Conservation (phyloP, 2,329 filamentous ascomycete genomes). For the Talaromyces sp. region DNA sequence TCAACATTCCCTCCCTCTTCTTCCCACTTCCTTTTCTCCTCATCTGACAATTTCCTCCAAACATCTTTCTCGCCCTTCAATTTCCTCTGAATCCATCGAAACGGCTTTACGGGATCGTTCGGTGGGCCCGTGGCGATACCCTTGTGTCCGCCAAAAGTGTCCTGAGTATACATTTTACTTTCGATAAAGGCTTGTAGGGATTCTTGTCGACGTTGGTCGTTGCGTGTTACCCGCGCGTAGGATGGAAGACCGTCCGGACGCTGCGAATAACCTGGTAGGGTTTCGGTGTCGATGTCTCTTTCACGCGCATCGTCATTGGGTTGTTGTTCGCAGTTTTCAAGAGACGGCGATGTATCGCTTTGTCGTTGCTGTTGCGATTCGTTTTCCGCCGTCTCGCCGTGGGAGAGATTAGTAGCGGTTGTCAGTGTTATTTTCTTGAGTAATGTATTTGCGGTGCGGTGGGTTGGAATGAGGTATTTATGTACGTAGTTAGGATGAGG, state of each 20-base stretch:
- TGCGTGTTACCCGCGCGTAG: neutral
- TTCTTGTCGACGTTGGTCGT: conserved; percentile 1
- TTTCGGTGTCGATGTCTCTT: neutral
- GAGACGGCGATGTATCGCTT: neutral
- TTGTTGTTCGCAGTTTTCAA: neutral
- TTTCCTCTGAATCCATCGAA: conserved; percentile 12
- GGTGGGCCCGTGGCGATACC: neutral
- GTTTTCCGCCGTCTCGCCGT: neutral
- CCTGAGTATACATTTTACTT: neutral
- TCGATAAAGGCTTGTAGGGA: conserved; percentile 9
- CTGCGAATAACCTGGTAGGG: conserved; percentile 3
- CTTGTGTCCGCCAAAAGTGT: conserved; percentile 9
- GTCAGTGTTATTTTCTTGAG: neutral
- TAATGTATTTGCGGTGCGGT: neutral
- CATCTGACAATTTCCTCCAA: conserved; percentile 9
- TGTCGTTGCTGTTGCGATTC: neutral
- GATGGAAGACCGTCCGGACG: neutral
- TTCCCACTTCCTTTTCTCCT: conserved; percentile 16
- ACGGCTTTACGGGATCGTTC: conserved; percentile 10
- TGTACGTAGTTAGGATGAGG: neutral
- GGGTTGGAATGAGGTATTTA: neutral
- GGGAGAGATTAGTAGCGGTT: neutral
- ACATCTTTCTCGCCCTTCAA: conserved; percentile 13
- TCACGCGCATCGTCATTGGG: neutral
- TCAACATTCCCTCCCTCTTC: neutral